Base-by-base conservation (phyloP, 139 green algal species). In the Chlorella sp. region DNA sequence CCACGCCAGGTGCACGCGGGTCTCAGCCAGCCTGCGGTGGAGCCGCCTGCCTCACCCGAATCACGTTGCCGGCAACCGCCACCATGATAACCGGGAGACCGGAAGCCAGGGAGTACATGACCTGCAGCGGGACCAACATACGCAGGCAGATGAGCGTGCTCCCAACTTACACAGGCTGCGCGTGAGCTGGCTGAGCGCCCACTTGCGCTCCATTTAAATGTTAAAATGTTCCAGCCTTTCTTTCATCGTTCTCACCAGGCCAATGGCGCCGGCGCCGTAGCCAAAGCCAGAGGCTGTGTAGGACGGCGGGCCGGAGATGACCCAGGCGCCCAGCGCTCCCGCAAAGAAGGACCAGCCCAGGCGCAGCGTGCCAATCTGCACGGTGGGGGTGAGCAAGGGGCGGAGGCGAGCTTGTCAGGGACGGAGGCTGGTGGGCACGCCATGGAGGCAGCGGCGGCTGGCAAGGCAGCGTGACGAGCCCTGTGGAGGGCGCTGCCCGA, bases 291-390 rank as follows among this genome's bases (percentile, higher is more conserved):
- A 73, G 74, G 74, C 60, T 64, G 92, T 82, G 86, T 94, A 90
- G 70, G 85, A 81, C 32, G 91, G 64, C 16, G 88, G 86, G 32
- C 70, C 82, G 26, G 90, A 84, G 41, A 97, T 92, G 34, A 92
- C 92, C 94, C 94, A 97, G 24, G 94, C 93, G 24, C 94, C 94
- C 19, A 96, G 87, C 19, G 90, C 90, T 20, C 87, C 89, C 0
- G 92, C 91, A 77, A 93, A 96, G 88, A 96, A 96, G 16, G 81
- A 90, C 91, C 91, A 96, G 19, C 62, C 92, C 40, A 96, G 92
- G 38, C 85, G 73, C 73, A 87, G 88, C 1, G 70, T 78, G 13
- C 68, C 41, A 20, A 90, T 76, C 79, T 84, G 76, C 70, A n/a
- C 51, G 56, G 24, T 22, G 56, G 5, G n/a, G 20, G 3, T 36